Evolutionary conservation across 345 rosid species (phyloP), one percentile per base, ranked within the genome.

Genomic region (Draba incana): DNA sequence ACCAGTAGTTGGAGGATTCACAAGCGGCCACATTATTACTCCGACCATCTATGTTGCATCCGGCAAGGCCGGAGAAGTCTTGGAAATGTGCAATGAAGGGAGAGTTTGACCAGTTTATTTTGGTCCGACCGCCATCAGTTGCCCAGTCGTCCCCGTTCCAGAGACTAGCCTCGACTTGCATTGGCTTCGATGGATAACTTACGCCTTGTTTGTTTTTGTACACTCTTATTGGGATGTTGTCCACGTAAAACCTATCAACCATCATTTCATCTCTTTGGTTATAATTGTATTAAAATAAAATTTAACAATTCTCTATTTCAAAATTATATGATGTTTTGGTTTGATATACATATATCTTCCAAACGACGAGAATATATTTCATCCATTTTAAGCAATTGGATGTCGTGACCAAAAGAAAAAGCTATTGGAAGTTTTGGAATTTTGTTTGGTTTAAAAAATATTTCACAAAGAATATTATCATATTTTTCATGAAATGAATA

Each of bases 111-210:
- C 90, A 87, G 55, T 92, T 66, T 2, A 70, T 75, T 81, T 85
- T 89, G 2, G 86, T 78, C 54, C 43, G 66, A 24, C 95, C 89
- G 3, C 88, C 86, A 15, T 84, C 85, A 2, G 88, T 87, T 1
- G 88, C 94, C 96, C 89, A 92, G 35, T 44, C 51, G 0, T 82
- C 84, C 46, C 88, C 96, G 30, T 92, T 66, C 92, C 92, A 92
- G 39, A 89, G 62, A 75, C 94, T 92, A 30, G 77, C 94, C 48
- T 75, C 78, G 8, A 87, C 28, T 50, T 77, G 76, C 94, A 87
- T 87, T 11, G 89, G 78, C 31, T 72, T 61, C 30, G 82, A 47
- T 10, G 86, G 88, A 71, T 82, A 92, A 25, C 57, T 62, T 15
- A 82, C 84, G 20, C 86, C 89, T 1, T 47, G 44, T 8, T 78